Evolutionary conservation across 768 basidiomycete species (phyloP), one percentile per base, ranked within the genome.

Genomic region (Russula foetens): DNA sequence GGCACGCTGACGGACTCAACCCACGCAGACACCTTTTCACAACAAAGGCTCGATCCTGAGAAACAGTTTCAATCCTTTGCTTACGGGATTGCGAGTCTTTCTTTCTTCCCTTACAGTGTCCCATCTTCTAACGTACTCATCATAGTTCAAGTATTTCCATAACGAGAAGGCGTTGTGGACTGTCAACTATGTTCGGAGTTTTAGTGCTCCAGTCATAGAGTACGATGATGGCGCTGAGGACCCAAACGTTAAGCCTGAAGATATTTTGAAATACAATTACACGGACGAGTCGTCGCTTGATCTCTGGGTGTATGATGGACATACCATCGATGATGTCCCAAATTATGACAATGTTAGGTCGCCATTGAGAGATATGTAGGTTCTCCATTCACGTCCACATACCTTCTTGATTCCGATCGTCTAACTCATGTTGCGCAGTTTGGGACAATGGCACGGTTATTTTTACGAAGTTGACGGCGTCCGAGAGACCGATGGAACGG

Each of bases 131-230:
- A 51, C 23, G 9, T 21, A 8, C 6, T 24, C 28, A 23, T 44
- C 2, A 95, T 2, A 66, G 65, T 63, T 60, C 23, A 57, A 43
- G n/a, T 48, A 64, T 35, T 19, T 21, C 14, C 1, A 49, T 29
- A 19, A 23, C n/a, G 3, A 2, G 17, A 49, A 46, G 1, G 21
- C 44, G 23, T 5, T 64, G 44, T 41, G 52, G 58, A n/a, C 60
- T 56, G 7, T 1, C 12, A 19, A 61, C 17, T 56, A 63, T 14
- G 14, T 61, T 29, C 53, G 49, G 11, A 12, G 21, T 11, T 53
- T 63, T 5, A 17, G 56, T 38, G 19, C 59, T 8, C 15, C 7
- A 1, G 23, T 46, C 43, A 56, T 24, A 35, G 23, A 53, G 12
- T 63, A 63, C 26, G 19, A 17, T 17, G 7, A 62, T 11, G 49